These are phyloP conservation scores for Globisporangium yorkense DNA, from an alignment of 352 stramenopile genomes.

Conservation along the genomic window DNA sequence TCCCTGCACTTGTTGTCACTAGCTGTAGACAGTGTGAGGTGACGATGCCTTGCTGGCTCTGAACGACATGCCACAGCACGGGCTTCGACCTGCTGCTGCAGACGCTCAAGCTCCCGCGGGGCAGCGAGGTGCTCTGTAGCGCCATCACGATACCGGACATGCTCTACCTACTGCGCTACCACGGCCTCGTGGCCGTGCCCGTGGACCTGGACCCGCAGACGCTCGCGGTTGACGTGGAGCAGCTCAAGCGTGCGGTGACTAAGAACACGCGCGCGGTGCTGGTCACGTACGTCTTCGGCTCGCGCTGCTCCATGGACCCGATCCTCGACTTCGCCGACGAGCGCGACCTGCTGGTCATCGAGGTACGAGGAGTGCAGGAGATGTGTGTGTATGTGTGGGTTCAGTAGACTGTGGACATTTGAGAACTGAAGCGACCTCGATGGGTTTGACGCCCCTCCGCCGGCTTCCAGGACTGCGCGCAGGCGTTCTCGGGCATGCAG, in stretches of 20 bases:
- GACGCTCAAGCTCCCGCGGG: constrained; percentile 58
- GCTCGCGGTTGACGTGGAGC: constrained; percentile 46
- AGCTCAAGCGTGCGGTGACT: constrained; percentile 37
- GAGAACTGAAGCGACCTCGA: too few species aligned
- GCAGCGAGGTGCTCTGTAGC: constrained; percentile 72
- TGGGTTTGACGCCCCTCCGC: too few species aligned
- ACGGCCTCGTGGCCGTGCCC: constrained; percentile 68
- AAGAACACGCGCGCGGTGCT: constrained; percentile 64
- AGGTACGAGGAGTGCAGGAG: constrained; percentile 15
- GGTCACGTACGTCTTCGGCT: constrained; percentile 81
- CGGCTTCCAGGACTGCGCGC: constrained; percentile 50
- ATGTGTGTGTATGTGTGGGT: too few species aligned
- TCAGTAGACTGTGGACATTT: too few species aligned
- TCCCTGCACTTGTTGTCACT: too few species aligned
- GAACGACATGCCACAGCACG: constrained; percentile 29
- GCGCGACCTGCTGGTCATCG: constrained; percentile 56
- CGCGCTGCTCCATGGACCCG: constrained; percentile 45
- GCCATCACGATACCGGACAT: constrained; percentile 86
- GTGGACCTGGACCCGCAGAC: constrained; percentile 67
- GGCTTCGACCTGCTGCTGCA: constrained; percentile 78
- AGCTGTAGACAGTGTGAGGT: background rate
- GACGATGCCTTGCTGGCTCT: background rate
- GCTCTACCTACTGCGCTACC: constrained; percentile 69
- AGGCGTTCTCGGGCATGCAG: constrained; percentile 57
- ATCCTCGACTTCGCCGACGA: constrained; percentile 43